These are phyloP conservation scores for Fusarium tricinctum DNA, from an alignment of 2,329 filamentous ascomycete genomes.

Conservation along the genomic window DNA sequence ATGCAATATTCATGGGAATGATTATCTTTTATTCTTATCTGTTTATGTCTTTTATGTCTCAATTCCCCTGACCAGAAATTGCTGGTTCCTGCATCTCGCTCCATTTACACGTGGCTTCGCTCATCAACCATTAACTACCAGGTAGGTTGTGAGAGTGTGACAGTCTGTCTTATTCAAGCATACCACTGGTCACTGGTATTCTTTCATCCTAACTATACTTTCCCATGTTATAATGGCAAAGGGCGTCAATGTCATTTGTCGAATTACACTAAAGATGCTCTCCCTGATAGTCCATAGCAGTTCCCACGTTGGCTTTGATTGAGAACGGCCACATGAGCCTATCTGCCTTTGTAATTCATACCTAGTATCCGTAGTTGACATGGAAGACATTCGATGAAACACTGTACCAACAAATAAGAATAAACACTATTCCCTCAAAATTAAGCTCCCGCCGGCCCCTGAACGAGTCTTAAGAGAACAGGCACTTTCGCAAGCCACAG, in stretches of 20 bases:
- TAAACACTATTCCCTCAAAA: background rate
- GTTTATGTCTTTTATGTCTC: background rate
- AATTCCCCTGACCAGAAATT: background rate
- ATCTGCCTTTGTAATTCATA: too few relatives aligned
- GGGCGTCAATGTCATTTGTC: too few relatives aligned
- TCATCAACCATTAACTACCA: background rate
- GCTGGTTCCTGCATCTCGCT: background rate
- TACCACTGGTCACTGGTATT: background rate
- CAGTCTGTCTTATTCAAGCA: background rate
- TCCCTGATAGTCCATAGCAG: too few relatives aligned
- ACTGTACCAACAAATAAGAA: background rate
- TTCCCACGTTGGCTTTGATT: too few relatives aligned
- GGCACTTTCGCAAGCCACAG: conserved; percentile 12
- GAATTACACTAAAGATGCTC: too few relatives aligned
- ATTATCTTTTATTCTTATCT: background rate
- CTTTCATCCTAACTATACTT: background rate
- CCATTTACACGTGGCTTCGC: conserved; percentile 21
- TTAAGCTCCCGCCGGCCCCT: conserved; percentile 4
- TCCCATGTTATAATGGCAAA: too few relatives aligned
- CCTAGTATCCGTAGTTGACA: background rate
- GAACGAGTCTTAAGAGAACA: background rate
- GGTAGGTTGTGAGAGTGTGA: background rate
- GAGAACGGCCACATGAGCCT: background rate
- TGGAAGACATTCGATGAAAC: background rate
- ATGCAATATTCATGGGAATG: conserved; percentile 17